Conservation (phyloP, 202 grass and related monocot species). For the Setaria italica region DNA sequence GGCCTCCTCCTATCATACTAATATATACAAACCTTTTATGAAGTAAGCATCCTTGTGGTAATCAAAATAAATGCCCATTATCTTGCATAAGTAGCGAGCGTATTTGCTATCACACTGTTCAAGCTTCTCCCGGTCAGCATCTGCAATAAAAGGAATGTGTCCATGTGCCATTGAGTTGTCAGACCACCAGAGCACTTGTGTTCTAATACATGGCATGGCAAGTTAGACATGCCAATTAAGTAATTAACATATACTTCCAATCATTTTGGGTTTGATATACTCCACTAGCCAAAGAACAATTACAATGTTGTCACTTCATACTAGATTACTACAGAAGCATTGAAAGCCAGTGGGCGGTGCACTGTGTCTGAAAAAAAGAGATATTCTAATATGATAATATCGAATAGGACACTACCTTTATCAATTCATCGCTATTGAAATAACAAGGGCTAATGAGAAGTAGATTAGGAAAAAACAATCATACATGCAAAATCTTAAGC, state of each 20-base stretch:
- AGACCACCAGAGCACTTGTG: neutral
- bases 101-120: constrained; percentile 71
- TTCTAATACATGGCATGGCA: constrained; percentile 14
- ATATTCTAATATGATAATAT: constrained; percentile 8
- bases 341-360: neutral
- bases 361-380: neutral
- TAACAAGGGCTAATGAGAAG: neutral
- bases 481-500: neutral
- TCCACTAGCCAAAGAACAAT: neutral
- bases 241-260: neutral
- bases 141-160: constrained; percentile 49
- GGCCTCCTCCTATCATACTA: neutral
- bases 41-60: constrained; percentile 79
- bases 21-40: constrained; percentile 62
- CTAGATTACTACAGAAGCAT: neutral
- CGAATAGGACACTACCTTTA: neutral
- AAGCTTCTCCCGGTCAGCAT: constrained; percentile 70
- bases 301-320: neutral
- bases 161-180: neutral
- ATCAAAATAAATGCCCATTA: constrained; percentile 78
- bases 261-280: neutral
- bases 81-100: constrained; percentile 84
- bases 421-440: neutral
- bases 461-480: neutral
- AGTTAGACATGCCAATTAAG: neutral